Percentiles rank a stretch among this genome's conserved stretches.
phyloP scores from a whole-genome alignment of 1,284 basidiomycete genomes.

The Schizopora paradoxa region DNA sequence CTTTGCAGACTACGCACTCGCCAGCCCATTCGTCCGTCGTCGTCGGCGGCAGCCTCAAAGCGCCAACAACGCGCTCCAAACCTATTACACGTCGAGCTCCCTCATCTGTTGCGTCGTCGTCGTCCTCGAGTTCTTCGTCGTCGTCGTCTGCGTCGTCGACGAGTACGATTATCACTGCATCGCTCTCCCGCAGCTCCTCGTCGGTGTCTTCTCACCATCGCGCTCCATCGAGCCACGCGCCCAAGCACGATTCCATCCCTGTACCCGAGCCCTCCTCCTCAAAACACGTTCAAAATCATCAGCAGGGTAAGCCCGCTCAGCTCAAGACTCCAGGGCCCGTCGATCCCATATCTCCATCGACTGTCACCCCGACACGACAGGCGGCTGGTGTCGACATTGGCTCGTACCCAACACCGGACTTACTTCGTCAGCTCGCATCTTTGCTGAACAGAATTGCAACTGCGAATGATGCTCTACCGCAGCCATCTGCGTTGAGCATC shows the following conservation, averaged over 20 bases:
- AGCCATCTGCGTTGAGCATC: slow-evolving; percentile 23
- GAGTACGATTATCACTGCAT: slow-evolving; percentile 22
- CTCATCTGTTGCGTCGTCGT: slow-evolving; percentile 17
- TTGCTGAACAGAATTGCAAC: slow-evolving; percentile 89
- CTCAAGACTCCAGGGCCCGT: neutral
- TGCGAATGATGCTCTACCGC: slow-evolving; percentile 71
- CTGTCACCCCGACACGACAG: neutral
- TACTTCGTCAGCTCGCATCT: slow-evolving; percentile 85
- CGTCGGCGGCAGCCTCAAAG: slow-evolving; percentile 4
- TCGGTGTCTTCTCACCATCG: slow-evolving; percentile 15
- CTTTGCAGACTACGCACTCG: slow-evolving; percentile 26
- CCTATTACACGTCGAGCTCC: slow-evolving; percentile 8
- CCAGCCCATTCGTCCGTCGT: slow-evolving; percentile 24
- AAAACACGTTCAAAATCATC: slow-evolving; percentile 4
- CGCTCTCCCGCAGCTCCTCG: slow-evolving; percentile 14
- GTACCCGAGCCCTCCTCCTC: neutral
- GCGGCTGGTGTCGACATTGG: slow-evolving; percentile 49
- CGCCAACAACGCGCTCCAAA: slow-evolving; percentile 11
- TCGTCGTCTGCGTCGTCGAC: slow-evolving; percentile 16
- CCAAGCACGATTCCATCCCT: slow-evolving; percentile 4
- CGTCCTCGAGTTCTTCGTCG: slow-evolving; percentile 19
- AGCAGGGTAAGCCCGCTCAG: neutral
- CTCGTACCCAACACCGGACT: slow-evolving; percentile 58
- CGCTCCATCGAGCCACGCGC: neutral
- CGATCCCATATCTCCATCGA: neutral